Base-by-base conservation (phyloP, 2,329 filamentous ascomycete species). In the Laburnicola sp. region DNA sequence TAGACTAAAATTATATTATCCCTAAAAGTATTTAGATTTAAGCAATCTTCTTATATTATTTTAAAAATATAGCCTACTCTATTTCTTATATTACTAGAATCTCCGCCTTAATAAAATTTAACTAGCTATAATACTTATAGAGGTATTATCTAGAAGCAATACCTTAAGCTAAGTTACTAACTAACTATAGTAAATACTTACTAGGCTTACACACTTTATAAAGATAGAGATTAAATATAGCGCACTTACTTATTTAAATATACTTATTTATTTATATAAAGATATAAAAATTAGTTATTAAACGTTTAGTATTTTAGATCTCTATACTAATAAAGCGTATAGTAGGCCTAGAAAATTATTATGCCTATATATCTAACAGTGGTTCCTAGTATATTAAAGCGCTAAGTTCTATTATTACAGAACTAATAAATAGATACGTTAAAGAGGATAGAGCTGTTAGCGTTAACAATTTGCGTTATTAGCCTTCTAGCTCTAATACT, bases 351-450 rank as follows among this genome's bases (percentile, higher is more conserved):
- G 48, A 53, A 56, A 41, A 37, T 45, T 51, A 25, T 35, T 16
- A 34, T 28, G 27, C 32, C n/a, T 35, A 11, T 9, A 7, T 23
- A 38, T 37, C 43, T 36, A 56, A 51, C 26, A 37, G n/a, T 11
- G 46, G 43, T 43, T 41, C 44, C 53, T 34, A 42, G 46, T 48
- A 66, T 51, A 49, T 66, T 9, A 58, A 55, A 56, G 48, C 52
- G 40, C 50, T 74, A 22, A 46, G 58, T 34, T 58, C 43, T 21
- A 70, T 68, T 36, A 63, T 54, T n/a, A 72, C 64, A 59, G 56
- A 69, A 52, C 56, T 72, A 16, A 71, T 74, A 60, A 58, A 73
- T 41, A 71, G 71, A 58, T 71, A 71, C 52, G 42, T 57, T 27
- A 73, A 73, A 57, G 63, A 68, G 32, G 60, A 72, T 54, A 56